Evolutionary conservation across 495 filamentous ascomycete species (phyloP).

Genomic region (Parmelia sp.): DNA sequence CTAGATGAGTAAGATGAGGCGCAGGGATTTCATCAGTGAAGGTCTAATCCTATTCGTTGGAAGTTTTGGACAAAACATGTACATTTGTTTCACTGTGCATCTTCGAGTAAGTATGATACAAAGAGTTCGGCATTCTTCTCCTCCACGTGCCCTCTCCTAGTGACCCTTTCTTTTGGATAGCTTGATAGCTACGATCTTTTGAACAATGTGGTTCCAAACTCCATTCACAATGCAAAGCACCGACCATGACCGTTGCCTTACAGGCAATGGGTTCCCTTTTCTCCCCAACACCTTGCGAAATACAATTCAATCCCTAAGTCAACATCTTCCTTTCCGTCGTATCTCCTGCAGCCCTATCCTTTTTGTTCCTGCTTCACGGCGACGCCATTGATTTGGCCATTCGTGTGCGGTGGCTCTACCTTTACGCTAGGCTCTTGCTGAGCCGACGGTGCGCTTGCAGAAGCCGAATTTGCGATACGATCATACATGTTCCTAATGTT

Average conservation of each 20-base stretch:
- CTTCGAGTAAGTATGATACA: constrained; percentile 7
- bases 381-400: constrained; percentile 15
- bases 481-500: constrained; percentile 47
- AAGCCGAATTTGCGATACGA: constrained; percentile 31
- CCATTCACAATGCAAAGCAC: constrained; percentile 6
- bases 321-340: not conserved
- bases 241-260: constrained; percentile 4
- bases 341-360: not conserved
- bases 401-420: constrained; percentile 8
- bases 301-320: constrained; percentile 10
- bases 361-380: constrained; percentile 10
- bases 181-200: not conserved
- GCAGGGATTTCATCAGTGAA: not conserved
- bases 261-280: constrained; percentile 1
- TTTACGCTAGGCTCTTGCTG: constrained; percentile 1
- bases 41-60: no score
- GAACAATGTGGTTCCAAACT: not conserved
- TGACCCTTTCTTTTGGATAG: not conserved
- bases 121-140: not conserved
- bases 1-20: not conserved
- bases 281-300: constrained; percentile 24
- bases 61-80: not conserved
- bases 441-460: constrained; percentile 11
- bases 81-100: not conserved
- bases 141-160: not conserved